Base-by-base conservation (phyloP, 2,329 filamentous ascomycete genomes). In the Coccinonectria pachysandricola region DNA sequence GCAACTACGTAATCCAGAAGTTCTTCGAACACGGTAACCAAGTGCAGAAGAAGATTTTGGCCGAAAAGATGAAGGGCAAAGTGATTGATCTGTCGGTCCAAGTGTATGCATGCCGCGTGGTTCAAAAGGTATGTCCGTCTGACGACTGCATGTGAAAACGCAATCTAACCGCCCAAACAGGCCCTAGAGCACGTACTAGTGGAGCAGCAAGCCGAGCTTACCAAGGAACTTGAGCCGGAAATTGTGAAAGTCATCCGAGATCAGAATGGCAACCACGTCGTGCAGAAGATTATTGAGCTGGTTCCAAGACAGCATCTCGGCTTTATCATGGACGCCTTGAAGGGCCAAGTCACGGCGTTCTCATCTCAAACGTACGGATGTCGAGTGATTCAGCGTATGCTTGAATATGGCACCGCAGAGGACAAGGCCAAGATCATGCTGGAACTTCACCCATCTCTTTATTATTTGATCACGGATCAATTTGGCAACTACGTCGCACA, bases 1-100 rank as follows among this genome's bases (percentile, higher is more conserved):
- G 91, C 28, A 98, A 98, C 54, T 98, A 96, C 49, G 91, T 98
- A 18, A 87, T 96, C 19, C 91, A 98, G 49, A 96, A 95, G 53
- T 78, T 96, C 50, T 95, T 96, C 36, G 88, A 96, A 52, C 85
- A 96, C 52, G 88, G 91, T 19, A 92, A 85, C 42, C 87, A 94
- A 54, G 71, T 78, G 0, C 91, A 98, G 59, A 98, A 98, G 62
- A 86, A 79, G 54, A 68, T 81, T 3, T 58, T 98, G 21, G 86
- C 85, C 1, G 75, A 76, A 37, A 76, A 82, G 53, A 95, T 96
- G 86, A 83, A 79, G 52, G 81, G 81, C 6, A 82, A 87, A 47
- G 75, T 96, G 8, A 61, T 82, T 23, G 71, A 76, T 16, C 60
- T 98, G 26, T 93, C 87, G 1, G 64, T 75, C 34, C 83, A 95